These are phyloP conservation scores for Vinca major DNA, from an alignment of 305 asterid genomes.

Conservation along the genomic window DNA sequence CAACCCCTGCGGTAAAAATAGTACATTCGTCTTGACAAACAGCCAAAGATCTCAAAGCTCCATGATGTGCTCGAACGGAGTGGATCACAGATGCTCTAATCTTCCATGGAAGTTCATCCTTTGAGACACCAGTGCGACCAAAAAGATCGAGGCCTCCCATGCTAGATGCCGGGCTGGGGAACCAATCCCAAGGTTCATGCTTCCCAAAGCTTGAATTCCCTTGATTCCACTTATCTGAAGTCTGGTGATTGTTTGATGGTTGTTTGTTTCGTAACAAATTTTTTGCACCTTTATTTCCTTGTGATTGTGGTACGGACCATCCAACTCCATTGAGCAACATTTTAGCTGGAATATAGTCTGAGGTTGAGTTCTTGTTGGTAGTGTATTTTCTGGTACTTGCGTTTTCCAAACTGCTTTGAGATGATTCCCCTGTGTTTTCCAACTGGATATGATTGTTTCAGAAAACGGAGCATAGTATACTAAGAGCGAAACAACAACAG, in stretches of 20 bases:
- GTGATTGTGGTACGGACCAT: conserved; percentile 86
- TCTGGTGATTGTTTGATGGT: conserved; percentile 36
- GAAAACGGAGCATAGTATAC: conserved; percentile 20
- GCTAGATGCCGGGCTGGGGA: conserved; percentile 66
- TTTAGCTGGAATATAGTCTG: conserved; percentile 53
- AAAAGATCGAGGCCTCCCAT: conserved; percentile 67
- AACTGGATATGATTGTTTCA: conserved; percentile 52
- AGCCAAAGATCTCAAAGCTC: conserved; percentile 86
- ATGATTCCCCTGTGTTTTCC: conserved; percentile 65
- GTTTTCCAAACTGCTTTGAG: conserved; percentile 47
- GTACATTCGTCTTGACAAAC: conserved; percentile 80
- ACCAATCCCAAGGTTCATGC: conserved; percentile 94
- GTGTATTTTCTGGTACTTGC: conserved; percentile 39
- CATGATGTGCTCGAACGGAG: conserved; percentile 89
- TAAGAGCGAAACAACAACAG: conserved; percentile 9
- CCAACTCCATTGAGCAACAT: conserved; percentile 68
- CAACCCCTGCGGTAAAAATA: conserved; percentile 93
- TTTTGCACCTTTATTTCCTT: conserved; percentile 45
- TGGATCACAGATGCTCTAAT: conserved; percentile 77
- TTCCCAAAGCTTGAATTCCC: conserved; percentile 39
- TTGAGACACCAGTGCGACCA: conserved; percentile 66
- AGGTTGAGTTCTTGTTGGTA: conserved; percentile 40
- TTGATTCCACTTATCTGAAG: conserved; percentile 35
- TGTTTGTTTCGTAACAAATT: conserved; percentile 29
- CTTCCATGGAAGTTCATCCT: conserved; percentile 95